phyloP scores from a whole-genome alignment of 345 rosid species.

The Heritiera littoralis region DNA sequence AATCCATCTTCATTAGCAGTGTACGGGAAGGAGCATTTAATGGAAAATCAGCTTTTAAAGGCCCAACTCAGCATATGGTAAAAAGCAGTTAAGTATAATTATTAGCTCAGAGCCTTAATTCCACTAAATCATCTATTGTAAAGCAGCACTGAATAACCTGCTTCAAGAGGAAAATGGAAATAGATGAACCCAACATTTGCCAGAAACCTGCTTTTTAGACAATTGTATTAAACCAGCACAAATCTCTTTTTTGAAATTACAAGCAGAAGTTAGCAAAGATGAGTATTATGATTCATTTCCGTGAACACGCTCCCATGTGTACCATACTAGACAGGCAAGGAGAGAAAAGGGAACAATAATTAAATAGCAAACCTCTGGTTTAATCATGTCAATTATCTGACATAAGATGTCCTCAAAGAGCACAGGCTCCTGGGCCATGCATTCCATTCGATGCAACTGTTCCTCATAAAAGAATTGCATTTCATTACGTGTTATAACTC shows the following conservation, averaged over 20 bases:
- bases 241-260: neutral
- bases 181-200: neutral
- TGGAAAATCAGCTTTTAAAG: neutral
- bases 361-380: slow-evolving; percentile 63
- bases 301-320: neutral
- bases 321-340: neutral
- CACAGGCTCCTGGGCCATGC: slow-evolving; percentile 98
- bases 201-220: neutral
- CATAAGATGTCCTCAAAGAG: slow-evolving; percentile 92
- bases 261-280: neutral
- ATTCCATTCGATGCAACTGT: slow-evolving; percentile 97
- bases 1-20: neutral
- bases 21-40: neutral
- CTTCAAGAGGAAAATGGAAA: neutral
- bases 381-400: slow-evolving; percentile 93
- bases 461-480: slow-evolving; percentile 60
- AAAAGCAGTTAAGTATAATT: neutral
- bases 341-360: neutral
- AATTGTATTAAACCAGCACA: neutral
- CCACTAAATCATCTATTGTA: neutral
- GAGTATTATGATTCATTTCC: neutral
- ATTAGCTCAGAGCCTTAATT: neutral
- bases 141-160: neutral
- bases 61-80: neutral
- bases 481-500: slow-evolving; percentile 53